A percentile compares a stretch with the other conserved stretches of the same genome.
phyloP scores from a whole-genome alignment of 306 rosid species.

The Biancaea sappan region DNA sequence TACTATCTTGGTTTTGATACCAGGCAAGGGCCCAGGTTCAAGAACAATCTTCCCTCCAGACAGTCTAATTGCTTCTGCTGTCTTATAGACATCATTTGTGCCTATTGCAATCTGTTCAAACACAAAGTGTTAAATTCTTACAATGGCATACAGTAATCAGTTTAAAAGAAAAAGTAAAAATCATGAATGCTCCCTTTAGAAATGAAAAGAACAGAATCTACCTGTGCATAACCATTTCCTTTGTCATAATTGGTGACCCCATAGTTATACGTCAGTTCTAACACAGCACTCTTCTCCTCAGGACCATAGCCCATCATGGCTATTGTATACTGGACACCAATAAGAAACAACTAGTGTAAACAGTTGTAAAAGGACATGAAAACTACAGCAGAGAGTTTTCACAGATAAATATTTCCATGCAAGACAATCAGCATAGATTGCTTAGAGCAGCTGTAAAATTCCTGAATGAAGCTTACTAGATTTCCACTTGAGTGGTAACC shows the following conservation, averaged over 20 bases:
- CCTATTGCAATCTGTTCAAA: conserved; percentile 82
- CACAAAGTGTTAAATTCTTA: conserved; percentile 28
- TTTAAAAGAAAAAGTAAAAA: background rate
- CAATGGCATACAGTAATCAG: conserved; percentile 1
- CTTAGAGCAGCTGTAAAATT: background rate
- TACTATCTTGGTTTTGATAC: conserved; percentile 85
- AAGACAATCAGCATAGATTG: background rate
- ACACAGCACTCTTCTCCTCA: conserved; percentile 74
- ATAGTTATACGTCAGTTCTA: conserved; percentile 87
- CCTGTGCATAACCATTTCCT: conserved; percentile 91
- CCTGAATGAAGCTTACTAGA: background rate
- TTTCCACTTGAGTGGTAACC: background rate
- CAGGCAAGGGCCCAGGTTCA: conserved; percentile 94
- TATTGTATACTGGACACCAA: conserved; percentile 56
- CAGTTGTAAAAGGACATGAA: background rate
- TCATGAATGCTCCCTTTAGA: conserved; percentile 6
- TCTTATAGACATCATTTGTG: conserved; percentile 82
- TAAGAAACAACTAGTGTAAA: conserved; percentile 9
- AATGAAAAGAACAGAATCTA: conserved; percentile 34
- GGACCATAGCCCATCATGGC: conserved; percentile 83
- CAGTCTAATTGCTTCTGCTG: conserved; percentile 85
- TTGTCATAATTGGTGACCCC: conserved; percentile 84
- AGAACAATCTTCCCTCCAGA: conserved; percentile 79
- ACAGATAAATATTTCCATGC: background rate
- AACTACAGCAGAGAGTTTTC: conserved; percentile 13